Base-by-base conservation (phyloP, 2,329 filamentous ascomycete genomes). In the Lasiodiplodia hormozganensis region DNA sequence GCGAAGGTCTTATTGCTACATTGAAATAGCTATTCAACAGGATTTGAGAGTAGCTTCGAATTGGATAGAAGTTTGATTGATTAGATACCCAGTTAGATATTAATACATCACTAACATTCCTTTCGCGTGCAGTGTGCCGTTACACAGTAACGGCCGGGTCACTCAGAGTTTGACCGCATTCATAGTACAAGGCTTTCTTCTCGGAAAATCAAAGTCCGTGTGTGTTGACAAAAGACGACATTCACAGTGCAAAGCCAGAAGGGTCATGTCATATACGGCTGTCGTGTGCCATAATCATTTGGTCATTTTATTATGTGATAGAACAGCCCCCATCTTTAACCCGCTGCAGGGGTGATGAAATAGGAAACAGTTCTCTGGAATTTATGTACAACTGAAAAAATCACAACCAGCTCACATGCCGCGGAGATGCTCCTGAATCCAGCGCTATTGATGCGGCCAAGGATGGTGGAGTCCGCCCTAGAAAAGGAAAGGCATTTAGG, bases 71-170 rank as follows among this genome's bases (percentile, higher is more conserved):
- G 47, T 11, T 28, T 51, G 40, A 64, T 28, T 51, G 40, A 64
- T 34, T 64, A 64, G 60, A 64, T 64, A 64, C 60, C 60, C 60
- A 64, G 18, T 52, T 64, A 64, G 43, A 64, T 25, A 1, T 34
- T 36, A 52, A 52, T 52, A 47, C 47, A 64, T 53, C 31, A 18
- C n/a, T 34, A 38, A 3, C 11, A 12, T 18, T 58, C 12, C 21
- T 36, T 28, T 28, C 4, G 49, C 21, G n/a, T n/a, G 47, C 31
- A 53, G 47, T 21, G 60, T 18, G n/a, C 21, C 10, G 28, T 36
- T n/a, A 14, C 47, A n/a, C 14, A 11, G 38, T 11, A 28, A 28
- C 5, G 2, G 31, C n/a, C 47, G 5, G 14, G 47, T 38, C n/a
- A n/a, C 16, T n/a, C n/a, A 34, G 31, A 52, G 40, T 28, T 51